phyloP scores from a whole-genome alignment of 2,329 filamentous ascomycete species.

The Sphaerostilbella broomeana region DNA sequence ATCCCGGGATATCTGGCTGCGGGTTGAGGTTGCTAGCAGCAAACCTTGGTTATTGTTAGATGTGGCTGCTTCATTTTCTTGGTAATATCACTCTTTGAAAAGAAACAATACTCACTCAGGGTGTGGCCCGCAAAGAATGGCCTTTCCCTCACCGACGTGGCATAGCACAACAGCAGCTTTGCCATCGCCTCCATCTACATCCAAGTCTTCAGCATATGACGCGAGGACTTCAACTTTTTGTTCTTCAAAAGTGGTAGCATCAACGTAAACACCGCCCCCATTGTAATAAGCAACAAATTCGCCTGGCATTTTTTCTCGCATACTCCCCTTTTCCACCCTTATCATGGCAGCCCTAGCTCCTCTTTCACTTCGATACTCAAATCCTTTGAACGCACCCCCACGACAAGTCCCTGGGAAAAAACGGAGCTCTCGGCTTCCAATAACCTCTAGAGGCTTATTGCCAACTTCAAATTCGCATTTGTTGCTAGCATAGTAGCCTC shows the following conservation, averaged over 20 bases:
- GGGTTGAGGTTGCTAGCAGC: conserved; percentile 69
- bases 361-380: conserved; percentile 81
- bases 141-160: conserved; percentile 72
- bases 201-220: conserved; percentile 65
- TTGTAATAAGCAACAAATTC: conserved; percentile 81
- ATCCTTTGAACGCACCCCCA: conserved; percentile 81
- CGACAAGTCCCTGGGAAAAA: conserved; percentile 86
- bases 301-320: conserved; percentile 51
- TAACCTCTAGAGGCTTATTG: conserved; percentile 68
- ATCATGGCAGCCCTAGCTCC: conserved; percentile 70
- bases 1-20: conserved; percentile 60
- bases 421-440: conserved; percentile 74
- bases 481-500: conserved; percentile 79
- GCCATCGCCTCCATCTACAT: conserved; percentile 67
- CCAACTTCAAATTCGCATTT: conserved; percentile 91
- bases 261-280: conserved; percentile 87
- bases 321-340: conserved; percentile 53
- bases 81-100: not conserved
- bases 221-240: conserved; percentile 75
- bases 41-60: conserved; percentile 55
- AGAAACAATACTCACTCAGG: conserved; percentile 63
- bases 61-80: conserved; percentile 1
- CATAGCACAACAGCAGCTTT: conserved; percentile 79
- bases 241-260: conserved; percentile 56
- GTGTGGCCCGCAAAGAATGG: conserved; percentile 79